Conservation (phyloP, 2,329 filamentous ascomycete genomes). For the Cryphonectria parasitica region DNA sequence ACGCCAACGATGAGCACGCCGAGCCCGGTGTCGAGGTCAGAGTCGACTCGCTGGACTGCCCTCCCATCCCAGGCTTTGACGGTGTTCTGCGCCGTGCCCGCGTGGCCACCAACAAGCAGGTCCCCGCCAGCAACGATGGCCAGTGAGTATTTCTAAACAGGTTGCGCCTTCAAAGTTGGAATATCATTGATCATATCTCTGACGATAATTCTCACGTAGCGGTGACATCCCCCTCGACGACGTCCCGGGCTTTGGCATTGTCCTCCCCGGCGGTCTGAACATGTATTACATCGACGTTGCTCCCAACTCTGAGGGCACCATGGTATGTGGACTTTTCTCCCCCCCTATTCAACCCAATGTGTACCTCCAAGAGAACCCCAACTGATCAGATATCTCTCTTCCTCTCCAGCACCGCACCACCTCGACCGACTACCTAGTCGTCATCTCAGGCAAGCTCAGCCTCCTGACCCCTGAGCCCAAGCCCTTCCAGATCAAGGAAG, state of each 20-base stretch:
- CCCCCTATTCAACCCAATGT: neutral
- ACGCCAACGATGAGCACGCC: constrained; percentile 3
- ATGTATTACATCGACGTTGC: constrained; percentile 8
- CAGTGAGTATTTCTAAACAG: neutral
- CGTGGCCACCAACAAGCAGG: constrained; percentile 7
- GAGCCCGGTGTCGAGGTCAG: constrained; percentile 7
- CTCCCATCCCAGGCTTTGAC: constrained; percentile 3
- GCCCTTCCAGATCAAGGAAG: constrained; percentile 5
- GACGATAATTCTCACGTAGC: neutral
- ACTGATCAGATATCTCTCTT: neutral
- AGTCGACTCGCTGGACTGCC: constrained; percentile 1
- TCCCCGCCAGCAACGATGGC: constrained; percentile 8
- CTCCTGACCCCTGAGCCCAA: constrained; percentile 4
- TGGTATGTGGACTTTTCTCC: neutral
- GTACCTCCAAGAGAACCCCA: neutral
- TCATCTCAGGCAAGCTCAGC: constrained; percentile 7
- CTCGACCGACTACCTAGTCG: constrained; percentile 9
- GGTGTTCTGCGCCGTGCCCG: constrained; percentile 1
- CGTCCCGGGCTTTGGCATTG: constrained; percentile 1
- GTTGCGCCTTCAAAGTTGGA: neutral
- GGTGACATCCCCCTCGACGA: constrained; percentile 1
- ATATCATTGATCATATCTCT: neutral
- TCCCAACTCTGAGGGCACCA: constrained; percentile 5
- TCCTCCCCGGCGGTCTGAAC: constrained; percentile 4
- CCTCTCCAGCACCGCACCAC: neutral